Conservation (phyloP, 495 filamentous ascomycete species). For the Pseudomonodictys pantanalensis region DNA sequence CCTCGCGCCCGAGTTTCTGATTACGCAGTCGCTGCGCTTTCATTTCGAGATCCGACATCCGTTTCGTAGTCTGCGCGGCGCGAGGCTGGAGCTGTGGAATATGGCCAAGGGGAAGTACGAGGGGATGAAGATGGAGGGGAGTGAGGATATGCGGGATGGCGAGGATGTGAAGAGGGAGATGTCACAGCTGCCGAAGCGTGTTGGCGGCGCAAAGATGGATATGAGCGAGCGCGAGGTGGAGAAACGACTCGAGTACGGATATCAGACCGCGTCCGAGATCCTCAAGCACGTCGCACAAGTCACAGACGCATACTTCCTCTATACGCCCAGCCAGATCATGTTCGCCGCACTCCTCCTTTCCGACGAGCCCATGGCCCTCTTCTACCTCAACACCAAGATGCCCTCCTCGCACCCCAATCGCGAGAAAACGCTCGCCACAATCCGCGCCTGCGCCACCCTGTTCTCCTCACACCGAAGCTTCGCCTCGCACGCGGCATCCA, state of each 20-base stretch:
- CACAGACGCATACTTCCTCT: constrained; percentile 94
- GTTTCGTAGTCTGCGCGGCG: constrained; percentile 80
- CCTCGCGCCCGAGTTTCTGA: constrained; percentile 81
- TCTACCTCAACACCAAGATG: constrained; percentile 73
- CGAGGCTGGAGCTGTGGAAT: constrained; percentile 75
- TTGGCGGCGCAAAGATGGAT: constrained; percentile 18
- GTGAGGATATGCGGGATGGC: constrained; percentile 41
- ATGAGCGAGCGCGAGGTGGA: constrained; percentile 28
- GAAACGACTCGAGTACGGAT: constrained; percentile 62
- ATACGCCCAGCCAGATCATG: constrained; percentile 92
- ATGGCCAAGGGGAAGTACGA: constrained; percentile 54
- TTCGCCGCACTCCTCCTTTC: constrained; percentile 71
- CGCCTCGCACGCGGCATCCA: constrained; percentile 40
- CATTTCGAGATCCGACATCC: constrained; percentile 91
- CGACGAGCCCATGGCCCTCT: constrained; percentile 67
- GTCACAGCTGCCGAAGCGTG: constrained; percentile 29
- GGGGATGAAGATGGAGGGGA: constrained; percentile 42
- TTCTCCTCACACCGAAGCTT: constrained; percentile 27
- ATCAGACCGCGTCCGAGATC: constrained; percentile 64
- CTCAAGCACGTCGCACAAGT: constrained; percentile 77
- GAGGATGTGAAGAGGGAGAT: constrained; percentile 44
- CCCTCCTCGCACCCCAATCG: constrained; percentile 13
- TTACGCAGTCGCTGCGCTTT: constrained; percentile 91
- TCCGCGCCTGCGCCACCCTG: constrained; percentile 48
- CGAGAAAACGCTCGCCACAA: constrained; percentile 44